Evolutionary conservation across 305 asterid species (phyloP), one percentile per base, ranked within the genome.

Genomic region (Andrographis paniculata): DNA sequence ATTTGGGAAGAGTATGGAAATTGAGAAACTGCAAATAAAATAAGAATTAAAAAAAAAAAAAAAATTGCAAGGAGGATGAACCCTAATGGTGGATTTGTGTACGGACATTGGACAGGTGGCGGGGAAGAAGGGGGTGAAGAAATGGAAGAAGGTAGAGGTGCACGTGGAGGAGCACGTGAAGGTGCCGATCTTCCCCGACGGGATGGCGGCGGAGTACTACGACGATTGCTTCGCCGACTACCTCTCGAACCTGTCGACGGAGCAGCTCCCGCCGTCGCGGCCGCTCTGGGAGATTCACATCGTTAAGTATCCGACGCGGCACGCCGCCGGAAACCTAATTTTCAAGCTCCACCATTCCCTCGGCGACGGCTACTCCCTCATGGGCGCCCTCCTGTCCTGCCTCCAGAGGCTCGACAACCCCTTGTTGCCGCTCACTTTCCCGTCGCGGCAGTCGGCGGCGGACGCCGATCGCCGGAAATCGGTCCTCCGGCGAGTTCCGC

Each of bases 341-440:
- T 84, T 84, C 67, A 81, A 78, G 68, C 75, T 84, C 47, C 89
- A 81, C 36, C 93, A 84, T 52, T 73, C 89, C 0, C 57, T 80
- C 11, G 95, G 95, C 11, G 87, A 84, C 41, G 93, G 93, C 9
- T 84, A 69, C 65, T 84, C 95, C n/a, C 21, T 84, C 6, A 72
- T 81, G 84, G 95, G 95, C 0, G 93, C 91, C 9, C 87, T 84
- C 16, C 53, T 84, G 1, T 81, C 93, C 8, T 81, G 87, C 35
- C 62, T 84, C 10, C 77, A 81, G 22, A 65, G 93, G 2, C 48
- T 52, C 11, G 95, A 81, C 48, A 55, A 84, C 18, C 93, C 95
- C 11, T 59, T 70, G 8, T 17, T 76, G 18, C 93, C 93, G 0
- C 35, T 81, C 6, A 76, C 93, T 0, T 81, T 81, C 12, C 93